A percentile compares a stretch with the other conserved stretches of the same genome.
Evolutionary conservation across 1,139 yeast genomes (phyloP).

Genomic region (Kazachstania sp.): DNA sequence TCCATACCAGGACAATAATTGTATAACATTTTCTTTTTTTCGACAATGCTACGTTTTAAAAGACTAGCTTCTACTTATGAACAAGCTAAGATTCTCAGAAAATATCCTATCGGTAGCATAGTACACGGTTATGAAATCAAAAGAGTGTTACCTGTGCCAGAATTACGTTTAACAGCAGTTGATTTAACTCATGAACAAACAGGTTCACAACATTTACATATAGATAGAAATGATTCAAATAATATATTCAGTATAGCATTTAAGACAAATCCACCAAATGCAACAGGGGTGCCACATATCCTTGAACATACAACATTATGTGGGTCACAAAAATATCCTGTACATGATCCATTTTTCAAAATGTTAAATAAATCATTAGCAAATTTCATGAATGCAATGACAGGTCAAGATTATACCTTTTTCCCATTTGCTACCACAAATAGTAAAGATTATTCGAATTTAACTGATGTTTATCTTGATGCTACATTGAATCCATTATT

Average conservation of each 20-base stretch:
- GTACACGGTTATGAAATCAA: conserved; percentile 58
- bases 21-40: too few species aligned
- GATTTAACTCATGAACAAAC: conserved; percentile 57
- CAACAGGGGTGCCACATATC: conserved; percentile 93
- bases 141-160: conserved; percentile 65
- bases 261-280: conserved; percentile 89
- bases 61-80: conserved; percentile 18
- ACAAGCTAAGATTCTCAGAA: conserved; percentile 9
- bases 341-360: conserved; percentile 93
- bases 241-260: conserved; percentile 86
- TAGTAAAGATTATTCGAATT: conserved; percentile 65
- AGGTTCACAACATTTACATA: conserved; percentile 76
- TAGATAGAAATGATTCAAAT: conserved; percentile 71
- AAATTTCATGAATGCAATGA: conserved; percentile 98
- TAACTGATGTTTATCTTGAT: conserved; percentile 82
- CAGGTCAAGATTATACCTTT: conserved; percentile 92
- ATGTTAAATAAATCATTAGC: conserved; percentile 85
- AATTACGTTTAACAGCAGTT: conserved; percentile 72
- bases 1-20: too few species aligned
- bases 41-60: conserved; percentile 19
- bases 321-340: conserved; percentile 86
- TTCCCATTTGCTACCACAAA: conserved; percentile 97
- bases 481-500: conserved; percentile 79
- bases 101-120: conserved; percentile 53
- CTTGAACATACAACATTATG: conserved; percentile 92